Conservation (phyloP, 306 rosid genomes). For the Cotoneaster glaucophyllus region DNA sequence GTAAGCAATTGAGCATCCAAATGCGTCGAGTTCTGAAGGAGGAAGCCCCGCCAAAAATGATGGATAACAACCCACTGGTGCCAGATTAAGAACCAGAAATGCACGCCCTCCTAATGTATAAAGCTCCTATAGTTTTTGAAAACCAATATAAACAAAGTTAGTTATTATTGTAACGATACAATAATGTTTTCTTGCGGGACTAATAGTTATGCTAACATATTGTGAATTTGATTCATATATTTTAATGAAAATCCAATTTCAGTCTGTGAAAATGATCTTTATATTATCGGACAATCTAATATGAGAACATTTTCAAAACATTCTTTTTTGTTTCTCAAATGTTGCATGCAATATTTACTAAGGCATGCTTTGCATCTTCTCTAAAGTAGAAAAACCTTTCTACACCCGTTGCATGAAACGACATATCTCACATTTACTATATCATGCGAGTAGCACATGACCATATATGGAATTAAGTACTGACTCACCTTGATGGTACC, state of each 20-base stretch:
- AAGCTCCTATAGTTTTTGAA: constrained; percentile 48
- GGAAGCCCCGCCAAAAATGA: constrained; percentile 49
- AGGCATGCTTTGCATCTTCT: no score
- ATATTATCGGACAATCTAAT: neutral
- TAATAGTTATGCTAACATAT: neutral
- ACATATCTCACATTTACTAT: neutral
- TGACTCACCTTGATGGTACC: constrained; percentile 53
- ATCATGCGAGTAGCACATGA: neutral
- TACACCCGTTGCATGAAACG: neutral
- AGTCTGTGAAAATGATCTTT: no score
- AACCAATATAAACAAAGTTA: neutral
- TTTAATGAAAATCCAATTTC: no score
- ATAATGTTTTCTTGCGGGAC: no score
- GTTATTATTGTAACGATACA: neutral
- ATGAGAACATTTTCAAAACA: no score
- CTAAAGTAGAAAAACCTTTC: no score
- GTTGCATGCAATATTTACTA: no score
- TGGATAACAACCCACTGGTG: constrained; percentile 81
- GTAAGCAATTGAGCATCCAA: constrained; percentile 63
- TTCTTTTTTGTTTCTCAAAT: no score
- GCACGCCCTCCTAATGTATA: constrained; percentile 58
- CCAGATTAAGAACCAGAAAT: constrained; percentile 65
- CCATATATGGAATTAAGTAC: neutral
- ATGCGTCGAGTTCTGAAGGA: constrained; percentile 53
- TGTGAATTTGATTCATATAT: neutral